Base-by-base conservation (phyloP, 23 red algal genomes). In the Agarophyton chilense region DNA sequence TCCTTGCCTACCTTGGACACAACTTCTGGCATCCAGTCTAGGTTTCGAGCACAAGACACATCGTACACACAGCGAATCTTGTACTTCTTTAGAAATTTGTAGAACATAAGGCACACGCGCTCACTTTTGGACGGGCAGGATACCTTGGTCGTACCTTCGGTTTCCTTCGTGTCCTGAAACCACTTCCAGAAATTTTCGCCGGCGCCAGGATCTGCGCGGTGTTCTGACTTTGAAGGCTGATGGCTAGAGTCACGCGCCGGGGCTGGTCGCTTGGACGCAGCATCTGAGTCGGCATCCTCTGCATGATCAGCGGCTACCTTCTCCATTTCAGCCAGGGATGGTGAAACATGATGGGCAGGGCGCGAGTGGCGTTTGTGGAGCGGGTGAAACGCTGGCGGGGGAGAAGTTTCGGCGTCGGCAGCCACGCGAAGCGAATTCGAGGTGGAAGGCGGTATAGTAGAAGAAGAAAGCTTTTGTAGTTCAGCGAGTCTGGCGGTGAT, bases 181-280 rank as follows among this genome's bases (percentile, higher is more conserved):
- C 91, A 94, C 58, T 94, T 36, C 91, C 91, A 94, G 62, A 94
- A 94, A 64, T 94, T 94, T 43, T 94, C 81, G 12, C 82, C 80
- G 6, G 80, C 67, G 31, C 91, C 91, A 0, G 91, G 80, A n/a
- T 91, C 75, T 24, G 88, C 88, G 31, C 88, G 72, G 28, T 63
- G 51, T 11, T 89, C 58, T 4, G 68, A 38, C 25, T 74, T 74
- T 38, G 68, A 47, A 2, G 21, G 25, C 4, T 22, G 38, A 33
- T 4, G 68, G 19, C 24, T 26, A 1, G 32, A 21, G 6, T 29
- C 22, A 1, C 2, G 10, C 43, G 68, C 45, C 22, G 77, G 31
- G 9, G 44, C 11, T 7, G 19, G 39, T 14, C 21, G 51, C n/a
- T 60, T 61, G 4, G 50, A 60, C 19, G 47, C 4, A 1, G 39